Percentiles rank a stretch among this genome's conserved stretches.
phyloP scores from a whole-genome alignment of 129 eudicot genomes.

The Escallonia rubra region DNA sequence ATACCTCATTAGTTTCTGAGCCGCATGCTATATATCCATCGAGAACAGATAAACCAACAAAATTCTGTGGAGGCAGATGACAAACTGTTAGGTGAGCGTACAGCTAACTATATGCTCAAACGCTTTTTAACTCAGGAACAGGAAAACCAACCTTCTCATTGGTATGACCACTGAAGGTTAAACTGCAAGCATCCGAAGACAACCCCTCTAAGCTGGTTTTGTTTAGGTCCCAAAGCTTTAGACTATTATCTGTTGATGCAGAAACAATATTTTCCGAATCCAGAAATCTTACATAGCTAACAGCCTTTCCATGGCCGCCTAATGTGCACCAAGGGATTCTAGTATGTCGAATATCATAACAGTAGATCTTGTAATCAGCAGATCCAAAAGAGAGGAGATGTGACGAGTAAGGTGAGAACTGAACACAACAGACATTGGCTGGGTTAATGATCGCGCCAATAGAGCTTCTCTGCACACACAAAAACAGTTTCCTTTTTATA shows the following conservation, averaged over 20 bases:
- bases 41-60: conserved; percentile 67
- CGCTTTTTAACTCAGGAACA: neutral
- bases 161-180: conserved; percentile 54
- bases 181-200: conserved; percentile 44
- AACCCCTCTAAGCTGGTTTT: conserved; percentile 29
- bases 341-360: conserved; percentile 55
- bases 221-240: conserved; percentile 76
- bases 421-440: conserved; percentile 61
- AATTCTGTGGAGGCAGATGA: conserved; percentile 36
- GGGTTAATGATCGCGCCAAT: conserved; percentile 26
- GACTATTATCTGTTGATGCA: conserved; percentile 63
- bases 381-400: conserved; percentile 54
- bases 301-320: conserved; percentile 49
- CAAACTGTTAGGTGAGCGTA: neutral
- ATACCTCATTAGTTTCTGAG: conserved; percentile 80
- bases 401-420: conserved; percentile 49
- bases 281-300: conserved; percentile 59
- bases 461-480: conserved; percentile 33
- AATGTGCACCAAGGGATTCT: conserved; percentile 52
- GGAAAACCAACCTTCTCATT: conserved; percentile 48
- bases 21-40: conserved; percentile 78
- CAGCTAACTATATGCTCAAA: neutral
- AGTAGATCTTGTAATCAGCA: conserved; percentile 48
- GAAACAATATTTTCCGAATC: conserved; percentile 55
- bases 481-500: too few species aligned